Percentiles rank a stretch among this genome's conserved stretches.
Evolutionary conservation across 305 asterid species (phyloP).

Genomic region (Solanum chacoense): DNA sequence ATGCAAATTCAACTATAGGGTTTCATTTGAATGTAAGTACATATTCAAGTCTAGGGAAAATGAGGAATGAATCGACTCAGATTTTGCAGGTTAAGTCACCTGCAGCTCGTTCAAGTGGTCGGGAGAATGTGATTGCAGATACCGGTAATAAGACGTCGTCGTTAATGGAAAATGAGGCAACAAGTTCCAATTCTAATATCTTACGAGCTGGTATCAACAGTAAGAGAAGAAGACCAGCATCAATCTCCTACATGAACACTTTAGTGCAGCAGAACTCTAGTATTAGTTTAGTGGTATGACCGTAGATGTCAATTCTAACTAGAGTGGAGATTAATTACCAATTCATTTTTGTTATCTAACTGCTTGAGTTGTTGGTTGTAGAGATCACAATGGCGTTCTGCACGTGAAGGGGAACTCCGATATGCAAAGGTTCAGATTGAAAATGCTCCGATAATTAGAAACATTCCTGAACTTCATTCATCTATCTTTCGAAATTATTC

Average conservation of each 20-base stretch:
- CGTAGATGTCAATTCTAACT: slow-evolving; percentile 2
- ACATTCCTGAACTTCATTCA: slow-evolving; percentile 23
- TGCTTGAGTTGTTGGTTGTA: slow-evolving; percentile 13
- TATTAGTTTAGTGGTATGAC: slow-evolving; percentile 27
- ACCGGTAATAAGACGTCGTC: slow-evolving; percentile 5
- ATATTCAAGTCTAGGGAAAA: background rate
- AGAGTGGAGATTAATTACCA: background rate
- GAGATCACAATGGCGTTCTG: slow-evolving; percentile 32
- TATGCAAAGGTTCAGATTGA: slow-evolving; percentile 35
- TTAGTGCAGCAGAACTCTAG: slow-evolving; percentile 17
- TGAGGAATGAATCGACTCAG: background rate
- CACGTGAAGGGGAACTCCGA: slow-evolving; percentile 36
- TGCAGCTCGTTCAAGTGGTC: background rate
- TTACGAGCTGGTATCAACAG: slow-evolving; percentile 17
- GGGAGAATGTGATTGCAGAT: background rate
- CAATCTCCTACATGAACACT: slow-evolving; percentile 33
- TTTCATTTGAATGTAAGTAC: background rate
- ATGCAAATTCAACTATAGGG: background rate
- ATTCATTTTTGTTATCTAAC: background rate
- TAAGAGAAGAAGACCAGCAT: slow-evolving; percentile 14
- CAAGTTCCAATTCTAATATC: background rate
- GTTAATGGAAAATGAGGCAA: background rate
- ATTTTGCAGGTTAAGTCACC: background rate
- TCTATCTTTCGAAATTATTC: slow-evolving; percentile 50
- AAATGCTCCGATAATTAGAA: slow-evolving; percentile 30